Evolutionary conservation across 257 asterid species (phyloP).

Genomic region (Ligustrum vulgare): DNA sequence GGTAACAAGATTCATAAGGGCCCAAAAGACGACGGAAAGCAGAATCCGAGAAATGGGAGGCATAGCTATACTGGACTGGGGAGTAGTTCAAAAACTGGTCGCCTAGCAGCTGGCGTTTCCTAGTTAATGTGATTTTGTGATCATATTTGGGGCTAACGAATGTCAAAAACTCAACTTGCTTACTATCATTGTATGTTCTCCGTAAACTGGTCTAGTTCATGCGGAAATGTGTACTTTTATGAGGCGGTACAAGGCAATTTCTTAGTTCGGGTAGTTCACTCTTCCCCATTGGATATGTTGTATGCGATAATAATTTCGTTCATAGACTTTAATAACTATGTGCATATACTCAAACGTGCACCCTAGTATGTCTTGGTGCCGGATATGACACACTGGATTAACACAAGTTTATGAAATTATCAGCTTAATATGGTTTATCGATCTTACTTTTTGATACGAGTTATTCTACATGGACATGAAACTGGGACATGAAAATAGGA

Average conservation of each 20-base stretch:
- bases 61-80: constrained; percentile 22
- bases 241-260: background rate
- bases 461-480: too few relatives aligned
- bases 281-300: background rate
- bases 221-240: background rate
- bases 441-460: too few relatives aligned
- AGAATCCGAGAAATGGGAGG: constrained; percentile 28
- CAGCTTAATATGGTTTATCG: background rate
- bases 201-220: background rate
- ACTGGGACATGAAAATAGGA: too few relatives aligned
- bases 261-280: background rate
- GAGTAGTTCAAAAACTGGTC: constrained; percentile 33
- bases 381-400: background rate
- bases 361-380: background rate
- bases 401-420: background rate
- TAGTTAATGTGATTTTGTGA: constrained; percentile 19
- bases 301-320: constrained; percentile 24
- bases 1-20: constrained; percentile 22
- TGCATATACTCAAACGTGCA: background rate
- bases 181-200: background rate
- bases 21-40: constrained; percentile 32
- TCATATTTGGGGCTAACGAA: background rate
- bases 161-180: background rate
- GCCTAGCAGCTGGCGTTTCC: constrained; percentile 36
- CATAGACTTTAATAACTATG: background rate